Evolutionary conservation across 805 yeast genomes (phyloP).

Genomic region (Candida gorgasii): DNA sequence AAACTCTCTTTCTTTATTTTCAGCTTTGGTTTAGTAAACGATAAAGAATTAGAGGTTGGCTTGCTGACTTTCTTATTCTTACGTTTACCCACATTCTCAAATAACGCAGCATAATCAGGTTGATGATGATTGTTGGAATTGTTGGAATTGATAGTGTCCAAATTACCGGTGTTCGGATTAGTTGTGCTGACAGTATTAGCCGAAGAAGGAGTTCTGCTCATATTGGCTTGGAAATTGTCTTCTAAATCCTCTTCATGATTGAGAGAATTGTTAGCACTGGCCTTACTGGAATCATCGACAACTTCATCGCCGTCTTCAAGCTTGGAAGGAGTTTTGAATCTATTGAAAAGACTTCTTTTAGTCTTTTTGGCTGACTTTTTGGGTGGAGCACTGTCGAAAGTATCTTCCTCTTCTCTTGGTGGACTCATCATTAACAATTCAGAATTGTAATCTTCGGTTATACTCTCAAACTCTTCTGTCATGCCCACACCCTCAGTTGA

Average conservation of each 20-base stretch:
- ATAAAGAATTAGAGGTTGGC: conserved; percentile 11
- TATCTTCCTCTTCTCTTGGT: conserved; percentile 25
- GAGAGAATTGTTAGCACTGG: conserved; percentile 13
- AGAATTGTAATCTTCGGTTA: conserved; percentile 6
- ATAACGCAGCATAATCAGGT: conserved; percentile 46
- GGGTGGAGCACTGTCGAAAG: conserved; percentile 14
- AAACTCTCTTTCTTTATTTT: conserved; percentile 19
- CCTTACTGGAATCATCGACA: conserved; percentile 13
- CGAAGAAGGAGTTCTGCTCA: conserved; percentile 26
- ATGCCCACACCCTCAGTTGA: not conserved
- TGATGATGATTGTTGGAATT: conserved; percentile 25
- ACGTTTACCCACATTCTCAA: conserved; percentile 44
- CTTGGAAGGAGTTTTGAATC: conserved; percentile 31
- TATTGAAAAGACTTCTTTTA: conserved; percentile 37
- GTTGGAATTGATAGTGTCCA: conserved; percentile 21
- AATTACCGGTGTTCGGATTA: conserved; percentile 4
- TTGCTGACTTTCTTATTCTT: conserved; percentile 27
- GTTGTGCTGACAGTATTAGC: conserved; percentile 18
- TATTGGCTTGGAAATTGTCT: conserved; percentile 13
- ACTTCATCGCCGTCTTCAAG: conserved; percentile 2
- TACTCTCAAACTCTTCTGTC: not conserved
- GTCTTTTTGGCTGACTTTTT: conserved; percentile 32
- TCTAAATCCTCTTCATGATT: conserved; percentile 6
- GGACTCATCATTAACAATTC: conserved; percentile 24
- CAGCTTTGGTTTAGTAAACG: conserved; percentile 18